A percentile compares a stretch with the other conserved stretches of the same genome.
Evolutionary conservation across 2,329 filamentous ascomycete species (phyloP).

Genomic region (Diaporthe aspalathi): DNA sequence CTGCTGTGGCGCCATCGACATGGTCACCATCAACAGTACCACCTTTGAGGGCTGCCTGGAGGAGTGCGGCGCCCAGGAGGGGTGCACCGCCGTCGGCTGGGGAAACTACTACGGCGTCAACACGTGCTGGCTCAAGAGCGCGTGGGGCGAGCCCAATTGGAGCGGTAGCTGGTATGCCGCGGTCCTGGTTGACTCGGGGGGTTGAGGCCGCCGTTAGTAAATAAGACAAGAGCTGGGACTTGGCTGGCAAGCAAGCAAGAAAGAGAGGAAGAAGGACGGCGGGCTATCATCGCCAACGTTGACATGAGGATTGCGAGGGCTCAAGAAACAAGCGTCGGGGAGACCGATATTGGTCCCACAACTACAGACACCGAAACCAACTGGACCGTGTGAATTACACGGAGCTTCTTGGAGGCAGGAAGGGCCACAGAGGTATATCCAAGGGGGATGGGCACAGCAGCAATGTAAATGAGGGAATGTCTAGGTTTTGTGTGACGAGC

Average conservation of each 20-base stretch:
- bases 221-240: not conserved
- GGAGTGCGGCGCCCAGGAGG: slow-evolving; percentile 45
- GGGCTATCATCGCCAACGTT: not conserved
- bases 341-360: not conserved
- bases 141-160: slow-evolving; percentile 44
- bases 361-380: not conserved
- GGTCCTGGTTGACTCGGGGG: slow-evolving; percentile 42
- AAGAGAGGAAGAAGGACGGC: not conserved
- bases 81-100: slow-evolving; percentile 52
- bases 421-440: not conserved
- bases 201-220: not conserved
- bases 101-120: slow-evolving; percentile 45
- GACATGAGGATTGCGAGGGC: not conserved
- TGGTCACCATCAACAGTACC: slow-evolving; percentile 42
- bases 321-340: not conserved
- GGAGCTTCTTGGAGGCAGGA: not conserved
- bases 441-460: not conserved
- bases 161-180: slow-evolving; percentile 48
- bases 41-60: slow-evolving; percentile 50
- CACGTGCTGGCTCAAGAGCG: slow-evolving; percentile 52
- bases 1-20: slow-evolving; percentile 46
- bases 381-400: too few species aligned
- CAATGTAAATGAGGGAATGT: too few species aligned
- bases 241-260: not conserved
- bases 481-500: slow-evolving; percentile 1